phyloP scores from a whole-genome alignment of 1,284 basidiomycete genomes.

The Moniliophthora roreri region DNA sequence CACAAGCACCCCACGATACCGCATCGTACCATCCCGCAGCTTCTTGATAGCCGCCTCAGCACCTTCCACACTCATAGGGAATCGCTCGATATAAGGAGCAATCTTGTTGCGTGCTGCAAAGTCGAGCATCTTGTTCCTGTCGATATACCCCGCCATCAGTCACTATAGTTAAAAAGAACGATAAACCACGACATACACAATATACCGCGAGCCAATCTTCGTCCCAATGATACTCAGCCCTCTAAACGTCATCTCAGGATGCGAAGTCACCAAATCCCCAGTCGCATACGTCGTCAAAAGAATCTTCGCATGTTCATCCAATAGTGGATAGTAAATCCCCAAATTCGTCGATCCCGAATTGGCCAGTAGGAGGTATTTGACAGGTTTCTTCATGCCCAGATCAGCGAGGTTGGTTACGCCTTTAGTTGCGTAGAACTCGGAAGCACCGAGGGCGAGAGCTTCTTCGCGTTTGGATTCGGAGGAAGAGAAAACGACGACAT shows the following conservation, averaged over 20 bases:
- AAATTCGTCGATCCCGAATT: constrained; percentile 11
- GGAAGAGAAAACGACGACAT: constrained; percentile 63
- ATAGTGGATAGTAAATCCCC: constrained; percentile 11
- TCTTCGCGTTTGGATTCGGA: constrained; percentile 56
- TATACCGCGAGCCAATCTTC: constrained; percentile 1
- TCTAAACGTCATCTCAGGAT: background rate
- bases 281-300: background rate
- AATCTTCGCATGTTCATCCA: background rate
- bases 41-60: constrained; percentile 8
- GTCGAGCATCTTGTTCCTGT: constrained; percentile 10
- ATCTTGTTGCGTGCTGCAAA: constrained; percentile 10
- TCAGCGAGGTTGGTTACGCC: constrained; percentile 28
- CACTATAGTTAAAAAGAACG: background rate
- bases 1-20: constrained; percentile 11
- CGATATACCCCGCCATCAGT: background rate
- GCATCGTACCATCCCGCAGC: constrained; percentile 8
- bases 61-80: constrained; percentile 6
- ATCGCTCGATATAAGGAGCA: constrained; percentile 1
- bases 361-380: constrained; percentile 17
- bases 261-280: background rate
- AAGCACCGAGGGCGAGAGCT: constrained; percentile 57
- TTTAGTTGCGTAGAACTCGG: constrained; percentile 42
- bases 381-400: constrained; percentile 20
- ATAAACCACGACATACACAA: constrained; percentile 6
- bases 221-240: background rate